Evolutionary conservation across 106 monocot genomes (phyloP), one percentile per base, ranked within the genome.

Genomic region (Dioscorea zingiberensis): DNA sequence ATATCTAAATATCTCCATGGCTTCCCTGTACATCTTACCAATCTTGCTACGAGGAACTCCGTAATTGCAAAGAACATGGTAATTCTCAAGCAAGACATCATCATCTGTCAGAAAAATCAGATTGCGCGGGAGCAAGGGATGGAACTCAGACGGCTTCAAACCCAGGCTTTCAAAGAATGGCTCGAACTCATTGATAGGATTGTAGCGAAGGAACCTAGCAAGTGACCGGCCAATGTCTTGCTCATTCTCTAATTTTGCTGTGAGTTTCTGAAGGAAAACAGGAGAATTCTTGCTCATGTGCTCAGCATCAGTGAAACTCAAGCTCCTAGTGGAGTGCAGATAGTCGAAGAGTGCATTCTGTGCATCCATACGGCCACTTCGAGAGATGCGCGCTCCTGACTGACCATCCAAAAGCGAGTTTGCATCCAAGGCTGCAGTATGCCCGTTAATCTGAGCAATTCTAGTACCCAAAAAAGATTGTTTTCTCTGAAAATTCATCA

Each of bases 121-220:
- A 59, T 80, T 53, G 9, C 56, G 80, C 17, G 85, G 83, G 56
- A 97, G 80, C 17, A 97, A 69, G 2, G 38, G 30, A 32, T 44
- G 66, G 25, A 82, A 62, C 60, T 91, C 80, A 27, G 69, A 69
- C 21, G 76, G 80, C 28, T 77, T 76, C 72, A 97, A 57, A 27
- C 88, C 88, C 25, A 92, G 71, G 71, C 95, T 91, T 77, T 97
- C 91, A n/a, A 97, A 75, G 67, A 97, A 85, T 22, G 85, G 85
- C 60, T 97, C 91, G 24, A 86, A 91, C 64, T 97, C 91, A 69
- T 97, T 97, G 29, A 91, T 83, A 0, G 83, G 88, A 51, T 97
- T 75, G 63, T 77, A 88, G 47, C 81, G 76, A 59, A 91, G 69
- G 55, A 86, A 87, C 49, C 63, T 81, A 21, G 73, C 60, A 5